Evolutionary conservation across 257 asterid species (phyloP), one percentile per base, ranked within the genome.

Genomic region (Solanum okadae): DNA sequence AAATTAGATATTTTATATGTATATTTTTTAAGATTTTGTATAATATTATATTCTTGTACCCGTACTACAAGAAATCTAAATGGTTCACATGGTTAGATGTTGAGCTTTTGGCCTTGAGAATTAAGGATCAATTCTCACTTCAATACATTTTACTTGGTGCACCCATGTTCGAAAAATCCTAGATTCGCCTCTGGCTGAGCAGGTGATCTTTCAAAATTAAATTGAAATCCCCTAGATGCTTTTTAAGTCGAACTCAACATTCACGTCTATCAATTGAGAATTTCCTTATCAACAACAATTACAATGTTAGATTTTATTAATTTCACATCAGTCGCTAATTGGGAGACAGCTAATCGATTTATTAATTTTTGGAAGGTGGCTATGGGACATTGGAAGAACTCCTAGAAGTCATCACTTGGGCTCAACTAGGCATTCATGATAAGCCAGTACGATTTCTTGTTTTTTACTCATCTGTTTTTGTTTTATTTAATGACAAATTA

Each of bases 331-430:
- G 29, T 46, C 1, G 40, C 29, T 46, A 81, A 8, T 29, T 81
- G 68, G 11, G 29, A 81, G 23, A 81, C 68, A 81, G 2, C 86
- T 81, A 46, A 44, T 42, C 3, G 18, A 6, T 25, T 14, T 78
- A 27, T 49, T 46, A 37, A 40, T 46, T 23, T 15, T 79, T 87
- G 10, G 92, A 93, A 94, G 99, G 99, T 93, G 99, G 99, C 38
- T 96, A 96, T 88, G 99, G 99, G 16, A 96, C 99, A 89, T 88
- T 96, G 92, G 99, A 96, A 83, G 99, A 96, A 82, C 94, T 96
- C 18, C 89, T 96, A 34, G 99, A 96, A 90, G 99, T 95, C 91
- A 95, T 96, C 88, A 96, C 98, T 90, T 96, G 99, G 99, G 98
- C 98, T 88, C 99, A 96, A 90, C 96, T 96, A 22, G 98, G 98